These are phyloP conservation scores for Skeletonema marinoi DNA, from an alignment of 108 stramenopile species.

Conservation along the genomic window DNA sequence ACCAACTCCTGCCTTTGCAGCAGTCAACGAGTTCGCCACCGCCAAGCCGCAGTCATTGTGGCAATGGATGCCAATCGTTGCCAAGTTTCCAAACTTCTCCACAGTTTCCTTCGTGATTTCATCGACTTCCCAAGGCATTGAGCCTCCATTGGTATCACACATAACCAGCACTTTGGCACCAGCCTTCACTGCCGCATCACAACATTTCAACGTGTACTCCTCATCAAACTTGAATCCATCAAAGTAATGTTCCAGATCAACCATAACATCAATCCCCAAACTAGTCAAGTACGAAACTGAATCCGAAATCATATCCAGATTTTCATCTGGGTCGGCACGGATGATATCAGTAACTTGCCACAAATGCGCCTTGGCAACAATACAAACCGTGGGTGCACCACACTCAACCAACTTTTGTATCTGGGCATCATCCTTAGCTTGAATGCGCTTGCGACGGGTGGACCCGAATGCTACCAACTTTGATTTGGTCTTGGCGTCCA, in stretches of 20 bases:
- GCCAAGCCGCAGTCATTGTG: constrained; percentile 96
- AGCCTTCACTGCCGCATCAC: constrained; percentile 80
- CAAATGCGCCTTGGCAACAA: constrained; percentile 91
- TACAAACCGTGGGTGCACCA: constrained; percentile 79
- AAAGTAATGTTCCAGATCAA: constrained; percentile 94
- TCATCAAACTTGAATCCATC: constrained; percentile 86
- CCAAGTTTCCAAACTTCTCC: constrained; percentile 31
- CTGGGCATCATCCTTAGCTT: constrained; percentile 78
- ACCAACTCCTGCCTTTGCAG: constrained; percentile 78
- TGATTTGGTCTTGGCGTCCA: constrained; percentile 43
- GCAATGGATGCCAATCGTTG: constrained; percentile 87
- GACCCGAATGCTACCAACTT: constrained; percentile 92
- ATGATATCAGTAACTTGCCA: constrained; percentile 95
- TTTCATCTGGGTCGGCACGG: constrained; percentile 82
- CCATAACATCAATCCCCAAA: constrained; percentile 66
- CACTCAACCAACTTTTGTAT: constrained; percentile 78
- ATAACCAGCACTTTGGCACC: constrained; percentile 87
- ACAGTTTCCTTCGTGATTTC: constrained; percentile 54
- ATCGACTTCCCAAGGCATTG: constrained; percentile 90
- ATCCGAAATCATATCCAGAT: constrained; percentile 89
- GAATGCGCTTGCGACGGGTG: constrained; percentile 76
- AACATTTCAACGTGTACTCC: constrained; percentile 76
- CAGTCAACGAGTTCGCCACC: constrained; percentile 87
- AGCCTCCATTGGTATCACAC: constrained; percentile 96
- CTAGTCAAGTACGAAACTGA: constrained; percentile 75